These are phyloP conservation scores for Microbotryum violaceum DNA, from an alignment of 1,284 basidiomycete genomes.

Conservation along the genomic window DNA sequence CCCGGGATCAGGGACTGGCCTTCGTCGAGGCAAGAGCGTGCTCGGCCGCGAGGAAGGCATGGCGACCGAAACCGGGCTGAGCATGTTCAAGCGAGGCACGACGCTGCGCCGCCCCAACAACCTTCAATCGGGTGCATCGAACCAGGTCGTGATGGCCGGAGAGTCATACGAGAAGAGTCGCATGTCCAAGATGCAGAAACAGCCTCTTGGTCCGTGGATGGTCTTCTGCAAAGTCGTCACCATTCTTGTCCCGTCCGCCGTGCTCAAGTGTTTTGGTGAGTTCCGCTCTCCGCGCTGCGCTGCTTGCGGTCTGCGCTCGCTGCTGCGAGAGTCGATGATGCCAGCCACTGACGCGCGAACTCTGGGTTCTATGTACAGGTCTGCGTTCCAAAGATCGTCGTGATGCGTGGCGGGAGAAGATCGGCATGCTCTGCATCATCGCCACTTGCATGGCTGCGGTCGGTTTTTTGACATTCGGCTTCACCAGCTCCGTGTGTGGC, in stretches of 20 bases:
- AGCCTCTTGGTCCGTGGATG: constrained; percentile 89
- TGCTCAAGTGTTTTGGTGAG: constrained; percentile 55
- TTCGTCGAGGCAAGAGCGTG: constrained; percentile 77
- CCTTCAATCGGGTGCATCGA: constrained; percentile 45
- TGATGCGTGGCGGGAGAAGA: constrained; percentile 97
- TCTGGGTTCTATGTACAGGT: constrained; percentile 47
- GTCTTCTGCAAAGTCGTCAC: constrained; percentile 88
- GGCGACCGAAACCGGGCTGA: constrained; percentile 74
- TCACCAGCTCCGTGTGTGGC: constrained; percentile 89
- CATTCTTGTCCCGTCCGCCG: constrained; percentile 58
- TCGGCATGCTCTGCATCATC: constrained; percentile 82
- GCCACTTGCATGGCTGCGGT: constrained; percentile 76
- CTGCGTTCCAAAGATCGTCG: constrained; percentile 87
- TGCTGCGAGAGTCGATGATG: neutral
- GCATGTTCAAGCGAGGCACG: constrained; percentile 72
- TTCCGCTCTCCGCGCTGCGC: constrained; percentile 3
- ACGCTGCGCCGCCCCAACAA: constrained; percentile 61
- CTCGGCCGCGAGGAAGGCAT: constrained; percentile 65
- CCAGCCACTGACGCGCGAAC: neutral
- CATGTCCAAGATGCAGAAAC: constrained; percentile 41
- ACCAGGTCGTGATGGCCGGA: constrained; percentile 34
- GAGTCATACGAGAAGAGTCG: constrained; percentile 25
- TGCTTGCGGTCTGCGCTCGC: neutral
- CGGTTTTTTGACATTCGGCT: constrained; percentile 99
- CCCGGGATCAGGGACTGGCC: constrained; percentile 19